Percentiles rank a stretch among this genome's conserved stretches.
Conservation (phyloP, 805 yeast genomes). For the Saccharomyces mikatae region DNA sequence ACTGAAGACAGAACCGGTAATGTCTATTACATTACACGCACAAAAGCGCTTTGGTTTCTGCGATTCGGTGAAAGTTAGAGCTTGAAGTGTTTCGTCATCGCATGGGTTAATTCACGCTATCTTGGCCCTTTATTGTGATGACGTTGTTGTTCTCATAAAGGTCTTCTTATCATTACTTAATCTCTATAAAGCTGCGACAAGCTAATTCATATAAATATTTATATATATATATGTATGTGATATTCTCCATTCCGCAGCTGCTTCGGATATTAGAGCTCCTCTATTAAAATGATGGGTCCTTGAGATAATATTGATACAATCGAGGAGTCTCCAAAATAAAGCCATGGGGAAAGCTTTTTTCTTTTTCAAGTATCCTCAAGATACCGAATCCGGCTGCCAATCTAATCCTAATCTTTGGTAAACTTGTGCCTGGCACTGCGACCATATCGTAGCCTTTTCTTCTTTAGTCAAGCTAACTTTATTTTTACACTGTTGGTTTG, state of each 20-base stretch:
- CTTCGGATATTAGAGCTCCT: background rate
- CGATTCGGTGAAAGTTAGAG: background rate
- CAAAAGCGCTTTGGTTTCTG: background rate
- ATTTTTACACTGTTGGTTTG: background rate
- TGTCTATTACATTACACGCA: background rate
- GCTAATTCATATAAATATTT: background rate
- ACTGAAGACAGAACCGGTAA: background rate
- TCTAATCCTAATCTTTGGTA: slow-evolving; percentile 48
- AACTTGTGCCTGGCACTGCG: slow-evolving; percentile 48
- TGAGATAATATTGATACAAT: background rate
- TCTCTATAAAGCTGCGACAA: background rate
- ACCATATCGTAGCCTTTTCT: slow-evolving; percentile 51
- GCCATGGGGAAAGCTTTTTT: background rate
- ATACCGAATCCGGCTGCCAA: slow-evolving; percentile 39
- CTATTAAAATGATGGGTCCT: background rate
- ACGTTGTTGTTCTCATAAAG: background rate
- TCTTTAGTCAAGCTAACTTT: slow-evolving; percentile 34
- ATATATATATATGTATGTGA: too few species aligned
- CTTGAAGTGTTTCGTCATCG: background rate
- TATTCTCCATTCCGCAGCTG: background rate
- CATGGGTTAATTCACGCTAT: background rate
- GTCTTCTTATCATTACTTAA: background rate
- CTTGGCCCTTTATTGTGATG: background rate
- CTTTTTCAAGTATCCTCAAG: background rate
- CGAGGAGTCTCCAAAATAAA: background rate